Base-by-base conservation (phyloP, 345 rosid genomes). In the Lepidium aucheri region DNA sequence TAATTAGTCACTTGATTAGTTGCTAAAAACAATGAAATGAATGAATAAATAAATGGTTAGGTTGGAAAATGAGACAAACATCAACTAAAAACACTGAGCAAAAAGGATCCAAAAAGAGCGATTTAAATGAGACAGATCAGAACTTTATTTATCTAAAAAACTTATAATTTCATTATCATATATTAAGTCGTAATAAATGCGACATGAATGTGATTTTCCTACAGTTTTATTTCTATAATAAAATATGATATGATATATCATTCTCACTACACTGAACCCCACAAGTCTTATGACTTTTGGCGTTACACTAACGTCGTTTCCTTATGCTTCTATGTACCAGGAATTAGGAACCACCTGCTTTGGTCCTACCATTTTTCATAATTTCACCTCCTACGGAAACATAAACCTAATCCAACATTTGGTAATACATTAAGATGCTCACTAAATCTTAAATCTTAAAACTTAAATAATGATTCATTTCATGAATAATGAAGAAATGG, bases 101-200 rank as follows among this genome's bases (percentile, higher is more conserved):
- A 61, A 50, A 18, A 33, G 3, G 9, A 12, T 1, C 14, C 11
- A 15, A 22, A 47, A 42, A 49, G n/a, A 35, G 7, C 24, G 42
- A 63, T 17, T 71, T 71, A 54, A 71, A 72, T 63, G 53, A 62
- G 74, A 36, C 75, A 70, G 63, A 70, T 70, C 42, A 70, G 10
- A 33, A 71, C 69, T 62, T 62, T 70, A 63, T 63, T 54, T 45
- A 56, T 57, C 72, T 56, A 58, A n/a, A 60, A 39, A 22, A 15
- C 30, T 60, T 39, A 32, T 46, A 60, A 40, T 32, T 17, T 59
- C 60, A 51, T 20, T 50, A 69, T 60, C 67, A 26, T 26, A 26
- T 32, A 32, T 16, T 4, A 41, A 43, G 14, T 43, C 42, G 34
- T 52, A 33, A 69, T 62, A 70, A 70, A 61, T 53, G 39, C 46